Percentiles rank a stretch among this genome's conserved stretches.
phyloP scores from a whole-genome alignment of 148 eudicot species.

The Fagopyrum tataricum region DNA sequence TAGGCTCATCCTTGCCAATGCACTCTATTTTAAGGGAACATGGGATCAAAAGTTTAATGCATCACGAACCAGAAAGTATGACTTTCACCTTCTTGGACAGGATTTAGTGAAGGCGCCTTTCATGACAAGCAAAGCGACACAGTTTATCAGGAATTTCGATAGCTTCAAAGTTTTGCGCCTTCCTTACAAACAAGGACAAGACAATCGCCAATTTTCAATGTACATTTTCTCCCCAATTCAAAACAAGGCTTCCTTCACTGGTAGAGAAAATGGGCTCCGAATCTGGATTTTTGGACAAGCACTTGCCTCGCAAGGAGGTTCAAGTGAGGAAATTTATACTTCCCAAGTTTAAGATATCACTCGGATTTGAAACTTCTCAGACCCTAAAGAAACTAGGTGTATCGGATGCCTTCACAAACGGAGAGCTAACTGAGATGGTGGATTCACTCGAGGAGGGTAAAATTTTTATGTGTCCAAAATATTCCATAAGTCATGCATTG shows the following conservation, averaged over 20 bases:
- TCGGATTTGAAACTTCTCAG: background rate
- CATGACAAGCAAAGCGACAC: conserved; percentile 71
- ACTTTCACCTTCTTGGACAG: conserved; percentile 62
- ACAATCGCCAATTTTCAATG: conserved; percentile 12
- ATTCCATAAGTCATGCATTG: conserved; percentile 14
- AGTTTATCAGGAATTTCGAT: conserved; percentile 24
- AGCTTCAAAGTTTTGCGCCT: conserved; percentile 16
- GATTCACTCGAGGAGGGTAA: background rate
- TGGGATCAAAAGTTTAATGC: too few relatives aligned
- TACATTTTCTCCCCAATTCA: conserved; percentile 13
- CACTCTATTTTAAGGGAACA: too few relatives aligned
- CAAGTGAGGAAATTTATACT: background rate
- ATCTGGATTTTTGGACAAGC: background rate
- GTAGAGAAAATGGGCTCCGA: background rate
- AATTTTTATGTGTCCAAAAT: background rate
- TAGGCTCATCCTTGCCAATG: too few relatives aligned
- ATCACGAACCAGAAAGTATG: background rate
- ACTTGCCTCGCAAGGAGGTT: background rate
- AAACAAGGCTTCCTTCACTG: conserved; percentile 3
- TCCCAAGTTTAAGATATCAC: conserved; percentile 18
- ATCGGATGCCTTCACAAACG: background rate
- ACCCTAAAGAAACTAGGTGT: conserved; percentile 7
- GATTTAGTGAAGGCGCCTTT: conserved; percentile 58
- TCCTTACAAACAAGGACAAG: conserved; percentile 7
- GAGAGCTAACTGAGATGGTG: conserved; percentile 15